Conservation (phyloP, 768 basidiomycete species). For the Bullera alba region DNA sequence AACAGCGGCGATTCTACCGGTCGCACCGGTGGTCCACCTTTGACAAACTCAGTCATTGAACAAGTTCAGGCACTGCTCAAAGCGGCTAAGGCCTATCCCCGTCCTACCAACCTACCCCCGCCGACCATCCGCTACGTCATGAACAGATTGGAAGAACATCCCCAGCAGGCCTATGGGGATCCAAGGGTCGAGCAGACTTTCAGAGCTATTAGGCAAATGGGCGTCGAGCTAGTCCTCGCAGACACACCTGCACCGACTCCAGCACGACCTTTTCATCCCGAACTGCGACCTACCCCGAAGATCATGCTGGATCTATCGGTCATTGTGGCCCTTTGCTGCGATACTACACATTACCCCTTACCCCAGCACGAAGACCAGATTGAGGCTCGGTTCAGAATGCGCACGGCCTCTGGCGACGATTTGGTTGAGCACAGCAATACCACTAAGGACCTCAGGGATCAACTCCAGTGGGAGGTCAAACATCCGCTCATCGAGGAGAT, state of each 20-base stretch:
- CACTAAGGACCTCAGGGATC: constrained; percentile 63
- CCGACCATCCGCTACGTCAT: constrained; percentile 54
- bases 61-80: constrained; percentile 63
- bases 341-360: constrained; percentile 66
- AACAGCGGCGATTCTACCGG: constrained; percentile 36
- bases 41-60: constrained; percentile 61
- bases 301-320: constrained; percentile 79
- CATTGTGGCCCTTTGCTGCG: constrained; percentile 75
- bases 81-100: constrained; percentile 58
- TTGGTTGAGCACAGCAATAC: constrained; percentile 48
- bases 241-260: constrained; percentile 27
- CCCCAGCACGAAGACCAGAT: constrained; percentile 58
- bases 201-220: constrained; percentile 55
- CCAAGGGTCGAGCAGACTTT: constrained; percentile 61
- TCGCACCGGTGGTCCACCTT: too few relatives aligned
- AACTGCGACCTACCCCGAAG: too few relatives aligned
- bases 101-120: constrained; percentile 44
- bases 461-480: constrained; percentile 68
- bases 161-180: constrained; percentile 45
- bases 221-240: constrained; percentile 62
- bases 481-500: constrained; percentile 61
- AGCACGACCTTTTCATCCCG: constrained; percentile 43
- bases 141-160: constrained; percentile 55
- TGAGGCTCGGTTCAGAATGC: constrained; percentile 57
- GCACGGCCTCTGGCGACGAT: not conserved